Evolutionary conservation across 2,329 filamentous ascomycete species (phyloP).

Genomic region (Fusarium fracticaudum): DNA sequence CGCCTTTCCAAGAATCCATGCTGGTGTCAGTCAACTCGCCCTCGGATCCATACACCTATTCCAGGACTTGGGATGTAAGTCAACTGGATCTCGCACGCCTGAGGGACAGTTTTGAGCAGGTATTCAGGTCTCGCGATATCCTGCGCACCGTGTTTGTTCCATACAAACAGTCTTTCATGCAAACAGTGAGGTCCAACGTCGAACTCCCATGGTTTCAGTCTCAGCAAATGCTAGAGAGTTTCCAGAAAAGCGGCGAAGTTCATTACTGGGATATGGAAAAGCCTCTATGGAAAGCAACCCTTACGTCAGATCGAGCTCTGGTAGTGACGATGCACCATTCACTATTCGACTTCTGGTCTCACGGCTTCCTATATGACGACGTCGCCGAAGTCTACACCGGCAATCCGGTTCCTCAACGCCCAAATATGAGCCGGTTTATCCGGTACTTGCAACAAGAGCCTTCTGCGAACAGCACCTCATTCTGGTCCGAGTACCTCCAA

Average conservation of each 20-base stretch:
- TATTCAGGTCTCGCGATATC: slow-evolving; percentile 18
- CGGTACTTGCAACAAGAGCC: background rate
- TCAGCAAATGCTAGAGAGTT: background rate
- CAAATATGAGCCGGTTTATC: background rate
- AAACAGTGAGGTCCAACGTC: background rate
- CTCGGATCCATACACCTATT: slow-evolving; percentile 27
- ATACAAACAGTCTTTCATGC: slow-evolving; percentile 3
- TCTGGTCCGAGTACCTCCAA: slow-evolving; percentile 6
- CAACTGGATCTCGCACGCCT: slow-evolving; percentile 12
- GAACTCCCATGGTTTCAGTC: background rate
- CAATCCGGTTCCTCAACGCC: background rate
- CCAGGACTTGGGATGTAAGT: slow-evolving; percentile 20
- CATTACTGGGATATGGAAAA: background rate
- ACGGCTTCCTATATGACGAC: slow-evolving; percentile 43
- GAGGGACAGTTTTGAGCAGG: slow-evolving; percentile 11
- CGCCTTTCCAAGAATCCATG: slow-evolving; percentile 37
- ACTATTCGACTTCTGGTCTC: slow-evolving; percentile 48
- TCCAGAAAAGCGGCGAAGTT: background rate
- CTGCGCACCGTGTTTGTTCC: slow-evolving; percentile 29
- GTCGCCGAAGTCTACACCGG: slow-evolving; percentile 7
- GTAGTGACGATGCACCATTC: slow-evolving; percentile 47
- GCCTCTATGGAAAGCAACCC: background rate
- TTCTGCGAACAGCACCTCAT: background rate
- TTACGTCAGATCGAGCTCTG: slow-evolving; percentile 3
- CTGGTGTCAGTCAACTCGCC: slow-evolving; percentile 11